phyloP scores from a whole-genome alignment of 768 basidiomycete species.

The Termitomyces sp. region DNA sequence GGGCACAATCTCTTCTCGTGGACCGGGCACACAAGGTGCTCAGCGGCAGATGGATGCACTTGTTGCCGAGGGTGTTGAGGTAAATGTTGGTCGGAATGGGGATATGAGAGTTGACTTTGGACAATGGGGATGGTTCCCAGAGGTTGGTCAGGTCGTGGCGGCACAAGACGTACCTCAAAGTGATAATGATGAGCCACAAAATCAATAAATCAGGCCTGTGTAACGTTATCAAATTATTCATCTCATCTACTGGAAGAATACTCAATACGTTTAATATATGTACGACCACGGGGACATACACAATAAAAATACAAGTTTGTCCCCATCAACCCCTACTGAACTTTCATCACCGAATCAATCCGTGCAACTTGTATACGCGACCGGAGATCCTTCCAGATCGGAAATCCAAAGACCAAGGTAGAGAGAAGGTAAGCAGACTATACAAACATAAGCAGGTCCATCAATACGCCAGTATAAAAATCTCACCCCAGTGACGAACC shows the following conservation, averaged over 20 bases:
- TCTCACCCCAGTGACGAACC: constrained; percentile 34
- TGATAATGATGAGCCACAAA: neutral
- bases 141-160: constrained; percentile 6
- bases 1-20: constrained; percentile 76
- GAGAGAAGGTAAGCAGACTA: constrained; percentile 50
- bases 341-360: constrained; percentile 80
- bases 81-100: constrained; percentile 48
- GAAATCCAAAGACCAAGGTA: constrained; percentile 49
- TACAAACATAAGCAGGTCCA: neutral
- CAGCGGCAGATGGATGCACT: constrained; percentile 70
- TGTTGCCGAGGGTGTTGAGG: constrained; percentile 79
- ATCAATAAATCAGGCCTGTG: neutral
- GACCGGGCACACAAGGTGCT: constrained; percentile 78
- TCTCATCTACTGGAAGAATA: neutral
- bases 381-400: constrained; percentile 48
- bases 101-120: constrained; percentile 54
- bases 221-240: neutral
- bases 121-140: constrained; percentile 67
- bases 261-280: neutral
- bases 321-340: constrained; percentile 28
- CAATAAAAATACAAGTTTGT: neutral
- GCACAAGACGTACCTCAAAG: constrained; percentile 3
- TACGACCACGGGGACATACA: neutral
- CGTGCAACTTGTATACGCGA: constrained; percentile 58
- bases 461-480: neutral